Base-by-base conservation (phyloP, 139 green algal species). In the Coccomyxa sp. region DNA sequence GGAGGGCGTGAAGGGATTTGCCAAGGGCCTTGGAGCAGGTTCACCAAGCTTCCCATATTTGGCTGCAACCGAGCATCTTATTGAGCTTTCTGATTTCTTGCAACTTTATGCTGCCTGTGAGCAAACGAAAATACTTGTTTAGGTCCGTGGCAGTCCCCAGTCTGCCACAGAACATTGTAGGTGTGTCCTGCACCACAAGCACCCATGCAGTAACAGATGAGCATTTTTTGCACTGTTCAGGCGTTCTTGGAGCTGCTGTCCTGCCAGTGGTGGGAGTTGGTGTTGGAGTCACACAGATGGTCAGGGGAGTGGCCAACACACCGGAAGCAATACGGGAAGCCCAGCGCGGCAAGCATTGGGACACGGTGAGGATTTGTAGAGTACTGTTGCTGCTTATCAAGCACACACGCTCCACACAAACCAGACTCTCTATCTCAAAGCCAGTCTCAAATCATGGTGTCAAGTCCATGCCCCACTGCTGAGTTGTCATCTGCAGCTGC, bases 211-310 rank as follows among this genome's bases (percentile, higher is more conserved):
- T 68, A 16, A 28, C 9, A 15, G 63, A 25, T 25, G 1, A 28
- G 10, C 18, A 71, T 21, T 71, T 71, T 25, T 9, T 76, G 9
- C 13, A n/a, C 58, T 51, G 38, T 82, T 78, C 67, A 90, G 95
- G 95, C 14, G 76, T 98, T 0, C 88, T 89, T 13, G 92, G 93
- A 0, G 94, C 91, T 10, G 93, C 97, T 17, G 82, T 94, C 1
- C 87, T 98, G 58, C 95, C 95, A 28, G 91, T 97, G 11, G 89
- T 91, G 18, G 95, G 95, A 38, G 88, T 93, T 4, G 90, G 80
- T 0, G 90, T 97, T 0, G 94, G 93, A 15, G 63, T 82, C 9
- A 87, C 91, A 16, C 89, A 92, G 76, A 74, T 91, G 10, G 80
- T 90, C 0, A 86, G 94, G 0, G 95, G 95, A 13, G 74, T 94